Percentiles rank a stretch among this genome's conserved stretches.
Evolutionary conservation across 2,329 filamentous ascomycete genomes (phyloP).

Genomic region (Beauveria asiatica): DNA sequence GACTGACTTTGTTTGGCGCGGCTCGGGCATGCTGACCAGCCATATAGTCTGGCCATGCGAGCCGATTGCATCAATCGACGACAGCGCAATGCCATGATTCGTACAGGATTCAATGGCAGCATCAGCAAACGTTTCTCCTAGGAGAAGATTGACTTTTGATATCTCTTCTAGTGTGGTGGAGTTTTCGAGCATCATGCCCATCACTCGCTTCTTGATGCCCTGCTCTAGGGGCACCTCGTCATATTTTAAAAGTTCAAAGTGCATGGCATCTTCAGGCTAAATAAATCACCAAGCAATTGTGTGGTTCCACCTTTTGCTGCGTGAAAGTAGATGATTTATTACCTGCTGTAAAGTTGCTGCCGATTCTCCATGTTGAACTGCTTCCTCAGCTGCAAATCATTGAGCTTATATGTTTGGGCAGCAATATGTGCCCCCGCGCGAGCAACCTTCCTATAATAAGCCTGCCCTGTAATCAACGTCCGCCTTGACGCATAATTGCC

Average conservation of each 20-base stretch:
- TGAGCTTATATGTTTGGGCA: neutral
- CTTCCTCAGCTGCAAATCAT: neutral
- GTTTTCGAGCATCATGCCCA: slow-evolving; percentile 48
- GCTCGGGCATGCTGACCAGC: slow-evolving; percentile 44
- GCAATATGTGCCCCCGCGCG: neutral
- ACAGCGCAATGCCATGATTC: slow-evolving; percentile 32
- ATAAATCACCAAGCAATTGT: no score
- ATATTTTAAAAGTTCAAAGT: slow-evolving; percentile 49
- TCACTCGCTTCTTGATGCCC: slow-evolving; percentile 45
- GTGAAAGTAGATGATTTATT: no score
- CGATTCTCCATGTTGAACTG: no score
- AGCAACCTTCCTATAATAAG: no score
- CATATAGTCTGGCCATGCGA: slow-evolving; percentile 53
- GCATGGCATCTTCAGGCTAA: slow-evolving; percentile 42
- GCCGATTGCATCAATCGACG: slow-evolving; percentile 44
- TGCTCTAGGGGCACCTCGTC: slow-evolving; percentile 46
- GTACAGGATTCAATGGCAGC: slow-evolving; percentile 42
- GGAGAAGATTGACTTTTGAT: slow-evolving; percentile 47
- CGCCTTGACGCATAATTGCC: no score
- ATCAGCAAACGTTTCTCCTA: slow-evolving; percentile 47
- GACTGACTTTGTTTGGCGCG: slow-evolving; percentile 36
- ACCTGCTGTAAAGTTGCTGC: neutral
- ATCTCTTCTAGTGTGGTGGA: slow-evolving; percentile 43
- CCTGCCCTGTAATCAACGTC: neutral
- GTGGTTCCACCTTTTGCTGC: no score